Evolutionary conservation across 148 eudicot genomes (phyloP).

Genomic region (Chenopodium berlandieri): DNA sequence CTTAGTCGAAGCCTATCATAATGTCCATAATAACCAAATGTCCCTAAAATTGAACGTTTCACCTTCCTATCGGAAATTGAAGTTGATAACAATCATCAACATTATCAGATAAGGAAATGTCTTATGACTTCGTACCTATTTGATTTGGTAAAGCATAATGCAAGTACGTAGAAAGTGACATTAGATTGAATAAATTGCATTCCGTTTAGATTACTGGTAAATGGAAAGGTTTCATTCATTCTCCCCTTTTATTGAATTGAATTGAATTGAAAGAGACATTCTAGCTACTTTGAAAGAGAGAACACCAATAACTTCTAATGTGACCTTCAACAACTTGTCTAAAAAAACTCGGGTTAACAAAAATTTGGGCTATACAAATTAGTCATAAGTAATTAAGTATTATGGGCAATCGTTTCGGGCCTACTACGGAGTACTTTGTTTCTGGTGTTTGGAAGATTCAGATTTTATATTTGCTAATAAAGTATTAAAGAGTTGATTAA

Average conservation of each 20-base stretch:
- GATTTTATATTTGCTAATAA: too few relatives aligned
- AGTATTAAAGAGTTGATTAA: too few relatives aligned
- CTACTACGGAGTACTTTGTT: too few relatives aligned
- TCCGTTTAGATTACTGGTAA: not conserved
- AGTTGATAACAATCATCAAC: not conserved
- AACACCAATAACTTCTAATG: not conserved
- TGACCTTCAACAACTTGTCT: too few relatives aligned
- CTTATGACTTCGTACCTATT: not conserved
- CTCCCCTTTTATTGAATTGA: not conserved
- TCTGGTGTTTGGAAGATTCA: too few relatives aligned
- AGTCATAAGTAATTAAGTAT: too few relatives aligned
- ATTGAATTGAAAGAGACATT: not conserved
- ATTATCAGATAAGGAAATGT: not conserved
- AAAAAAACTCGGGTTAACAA: too few relatives aligned
- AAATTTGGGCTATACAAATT: too few relatives aligned
- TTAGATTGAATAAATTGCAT: not conserved
- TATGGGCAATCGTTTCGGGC: too few relatives aligned
- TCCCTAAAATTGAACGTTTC: not conserved
- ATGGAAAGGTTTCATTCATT: not conserved
- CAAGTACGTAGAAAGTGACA: not conserved
- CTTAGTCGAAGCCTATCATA: not conserved
- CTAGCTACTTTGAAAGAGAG: not conserved
- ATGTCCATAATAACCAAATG: not conserved
- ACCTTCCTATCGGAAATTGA: not conserved
- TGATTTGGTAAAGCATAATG: not conserved